A percentile compares a stretch with the other conserved stretches of the same genome.
Conservation (phyloP, 177 flowering plant genomes). For the Telopea speciosissima region DNA sequence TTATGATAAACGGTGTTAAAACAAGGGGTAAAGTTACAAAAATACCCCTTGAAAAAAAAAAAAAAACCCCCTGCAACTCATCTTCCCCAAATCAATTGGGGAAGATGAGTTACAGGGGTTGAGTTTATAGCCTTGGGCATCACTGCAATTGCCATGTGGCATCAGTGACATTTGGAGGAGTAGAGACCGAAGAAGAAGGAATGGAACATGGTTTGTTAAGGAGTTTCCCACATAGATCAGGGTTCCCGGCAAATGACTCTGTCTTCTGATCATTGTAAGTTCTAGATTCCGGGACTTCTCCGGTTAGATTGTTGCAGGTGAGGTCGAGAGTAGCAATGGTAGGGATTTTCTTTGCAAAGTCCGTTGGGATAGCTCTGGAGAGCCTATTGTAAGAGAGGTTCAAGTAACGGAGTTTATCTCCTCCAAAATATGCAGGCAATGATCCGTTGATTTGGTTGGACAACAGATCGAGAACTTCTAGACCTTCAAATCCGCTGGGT, state of each 20-base stretch:
- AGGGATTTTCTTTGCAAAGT: too few relatives aligned
- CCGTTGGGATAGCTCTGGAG: constrained; percentile 49
- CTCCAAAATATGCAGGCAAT: constrained; percentile 51
- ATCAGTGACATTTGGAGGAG: constrained; percentile 38
- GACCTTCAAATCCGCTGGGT: constrained; percentile 44
- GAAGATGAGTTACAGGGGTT: constrained; percentile 18
- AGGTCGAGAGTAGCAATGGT: constrained; percentile 61
- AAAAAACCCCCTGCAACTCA: too few relatives aligned
- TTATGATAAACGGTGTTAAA: too few relatives aligned
- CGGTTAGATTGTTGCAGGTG: constrained; percentile 69
- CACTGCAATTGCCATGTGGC: constrained; percentile 58
- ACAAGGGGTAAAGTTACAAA: too few relatives aligned
- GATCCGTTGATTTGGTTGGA: constrained; percentile 57
- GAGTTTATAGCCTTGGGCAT: constrained; percentile 44
- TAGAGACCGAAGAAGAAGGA: constrained; percentile 52
- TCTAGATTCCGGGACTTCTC: constrained; percentile 49
- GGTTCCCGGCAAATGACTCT: constrained; percentile 49
- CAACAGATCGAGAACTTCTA: constrained; percentile 59
- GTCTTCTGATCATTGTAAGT: constrained; percentile 43
- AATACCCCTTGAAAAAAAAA: too few relatives aligned
- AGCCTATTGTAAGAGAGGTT: constrained; percentile 70
- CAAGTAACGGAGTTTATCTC: constrained; percentile 41
- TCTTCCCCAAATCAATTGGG: too few relatives aligned
- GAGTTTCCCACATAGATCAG: constrained; percentile 72
- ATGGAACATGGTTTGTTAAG: constrained; percentile 52